These are phyloP conservation scores for Aspergillus sp. DNA, from an alignment of 2,329 filamentous ascomycete genomes.

Conservation along the genomic window DNA sequence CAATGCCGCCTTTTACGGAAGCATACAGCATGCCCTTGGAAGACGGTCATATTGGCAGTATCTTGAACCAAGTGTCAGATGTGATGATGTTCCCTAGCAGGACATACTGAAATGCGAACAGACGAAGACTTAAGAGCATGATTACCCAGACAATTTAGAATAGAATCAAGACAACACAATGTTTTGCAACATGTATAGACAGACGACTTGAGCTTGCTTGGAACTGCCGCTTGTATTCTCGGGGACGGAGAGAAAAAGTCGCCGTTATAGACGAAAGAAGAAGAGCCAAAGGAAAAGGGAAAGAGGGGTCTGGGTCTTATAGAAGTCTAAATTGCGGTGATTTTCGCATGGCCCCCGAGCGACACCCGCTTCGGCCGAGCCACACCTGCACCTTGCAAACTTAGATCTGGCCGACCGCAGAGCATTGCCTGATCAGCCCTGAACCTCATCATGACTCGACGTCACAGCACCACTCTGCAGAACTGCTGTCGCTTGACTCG, in stretches of 20 bases:
- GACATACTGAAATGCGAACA: slow-evolving; percentile 21
- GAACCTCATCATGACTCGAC: neutral
- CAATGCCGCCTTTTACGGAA: slow-evolving; percentile 14
- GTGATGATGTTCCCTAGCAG: slow-evolving; percentile 43
- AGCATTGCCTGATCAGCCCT: slow-evolving; percentile 7
- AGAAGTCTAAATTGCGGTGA: neutral
- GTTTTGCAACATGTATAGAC: neutral
- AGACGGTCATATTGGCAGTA: slow-evolving; percentile 35
- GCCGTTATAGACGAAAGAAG: neutral
- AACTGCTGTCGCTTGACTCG: neutral
- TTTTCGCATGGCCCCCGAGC: slow-evolving; percentile 1
- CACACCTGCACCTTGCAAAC: neutral
- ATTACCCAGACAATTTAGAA: neutral
- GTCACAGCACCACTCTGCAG: neutral
- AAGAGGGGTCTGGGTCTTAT: slow-evolving; percentile 2
- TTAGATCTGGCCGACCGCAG: neutral
- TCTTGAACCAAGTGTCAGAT: slow-evolving; percentile 39
- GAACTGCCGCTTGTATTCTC: neutral
- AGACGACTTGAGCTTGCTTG: neutral
- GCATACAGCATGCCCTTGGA: slow-evolving; percentile 22
- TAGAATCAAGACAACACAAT: neutral
- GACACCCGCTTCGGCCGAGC: slow-evolving; percentile 19
- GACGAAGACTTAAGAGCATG: neutral
- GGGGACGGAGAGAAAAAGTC: neutral
- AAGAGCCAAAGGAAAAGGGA: neutral